Conservation (phyloP, 495 filamentous ascomycete genomes). For the Cercophora samala region DNA sequence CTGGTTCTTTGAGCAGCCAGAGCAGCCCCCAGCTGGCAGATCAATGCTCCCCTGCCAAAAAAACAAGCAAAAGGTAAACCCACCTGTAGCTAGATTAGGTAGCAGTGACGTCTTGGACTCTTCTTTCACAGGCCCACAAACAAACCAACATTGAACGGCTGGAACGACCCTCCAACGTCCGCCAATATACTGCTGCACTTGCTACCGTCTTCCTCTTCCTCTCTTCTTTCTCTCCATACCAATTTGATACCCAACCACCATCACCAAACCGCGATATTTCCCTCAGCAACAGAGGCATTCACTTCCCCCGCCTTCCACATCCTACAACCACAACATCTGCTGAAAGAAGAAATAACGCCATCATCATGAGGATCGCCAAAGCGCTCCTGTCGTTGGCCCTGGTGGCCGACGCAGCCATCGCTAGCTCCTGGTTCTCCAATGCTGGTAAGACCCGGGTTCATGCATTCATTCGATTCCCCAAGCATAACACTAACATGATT, state of each 20-base stretch:
- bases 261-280: background rate
- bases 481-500: background rate
- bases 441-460: background rate
- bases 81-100: slow-evolving; percentile 1
- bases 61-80: background rate
- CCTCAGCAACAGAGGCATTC: background rate
- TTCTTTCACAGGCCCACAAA: slow-evolving; percentile 8
- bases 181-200: slow-evolving; percentile 4
- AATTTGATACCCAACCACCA: slow-evolving; percentile 13
- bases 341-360: slow-evolving; percentile 6
- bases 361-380: slow-evolving; percentile 69
- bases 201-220: background rate
- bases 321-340: slow-evolving; percentile 11
- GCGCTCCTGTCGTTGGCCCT: slow-evolving; percentile 67
- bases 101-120: slow-evolving; percentile 31
- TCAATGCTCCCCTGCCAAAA: background rate
- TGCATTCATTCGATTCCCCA: background rate
- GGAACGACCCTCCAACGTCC: slow-evolving; percentile 8
- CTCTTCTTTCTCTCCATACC: background rate
- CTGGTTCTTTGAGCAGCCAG: background rate
- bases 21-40: background rate
- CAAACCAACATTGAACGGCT: slow-evolving; percentile 4
- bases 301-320: background rate
- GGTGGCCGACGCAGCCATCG: slow-evolving; percentile 64
- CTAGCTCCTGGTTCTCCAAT: slow-evolving; percentile 77